A percentile compares a stretch with the other conserved stretches of the same genome.
Evolutionary conservation across 2,329 filamentous ascomycete species (phyloP).

Genomic region (Alternaria sp.): DNA sequence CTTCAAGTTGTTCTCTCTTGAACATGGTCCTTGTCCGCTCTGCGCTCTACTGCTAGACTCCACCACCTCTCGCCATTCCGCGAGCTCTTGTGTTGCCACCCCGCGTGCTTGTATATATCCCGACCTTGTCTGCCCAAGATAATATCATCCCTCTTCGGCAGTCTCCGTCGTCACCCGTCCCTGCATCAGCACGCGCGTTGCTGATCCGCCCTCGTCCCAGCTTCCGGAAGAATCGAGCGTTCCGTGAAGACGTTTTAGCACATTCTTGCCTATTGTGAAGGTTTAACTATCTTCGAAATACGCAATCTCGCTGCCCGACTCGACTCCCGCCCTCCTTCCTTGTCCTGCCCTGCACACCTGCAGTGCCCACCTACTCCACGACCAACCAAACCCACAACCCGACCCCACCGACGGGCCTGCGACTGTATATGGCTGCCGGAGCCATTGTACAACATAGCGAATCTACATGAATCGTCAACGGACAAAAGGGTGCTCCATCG

Average conservation of each 20-base stretch:
- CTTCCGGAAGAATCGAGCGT: slow-evolving; percentile 11
- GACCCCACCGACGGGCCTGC: slow-evolving; percentile 11
- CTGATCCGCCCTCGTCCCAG: slow-evolving; percentile 14
- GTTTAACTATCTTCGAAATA: slow-evolving; percentile 5
- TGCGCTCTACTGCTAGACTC: slow-evolving; percentile 2
- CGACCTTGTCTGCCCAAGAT: background rate
- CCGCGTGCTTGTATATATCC: slow-evolving; percentile 10
- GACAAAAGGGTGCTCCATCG: slow-evolving; percentile 44
- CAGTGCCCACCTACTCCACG: slow-evolving; percentile 8
- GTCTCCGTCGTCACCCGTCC: slow-evolving; percentile 18
- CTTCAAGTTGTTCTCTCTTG: slow-evolving; percentile 22
- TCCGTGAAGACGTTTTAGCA: slow-evolving; percentile 18
- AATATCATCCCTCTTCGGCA: slow-evolving; percentile 1
- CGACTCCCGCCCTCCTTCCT: background rate
- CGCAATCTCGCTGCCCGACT: slow-evolving; percentile 1
- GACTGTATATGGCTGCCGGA: slow-evolving; percentile 34
- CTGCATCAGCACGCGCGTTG: slow-evolving; percentile 30
- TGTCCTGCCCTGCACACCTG: background rate
- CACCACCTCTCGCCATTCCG: slow-evolving; percentile 3
- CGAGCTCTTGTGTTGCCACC: slow-evolving; percentile 12
- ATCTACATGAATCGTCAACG: slow-evolving; percentile 51
- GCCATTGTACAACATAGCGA: slow-evolving; percentile 22
- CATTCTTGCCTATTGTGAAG: slow-evolving; percentile 2
- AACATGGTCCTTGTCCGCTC: slow-evolving; percentile 16
- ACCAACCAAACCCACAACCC: slow-evolving; percentile 14